Conservation (phyloP, 352 stramenopile genomes). For the Phytopythium montanum region DNA sequence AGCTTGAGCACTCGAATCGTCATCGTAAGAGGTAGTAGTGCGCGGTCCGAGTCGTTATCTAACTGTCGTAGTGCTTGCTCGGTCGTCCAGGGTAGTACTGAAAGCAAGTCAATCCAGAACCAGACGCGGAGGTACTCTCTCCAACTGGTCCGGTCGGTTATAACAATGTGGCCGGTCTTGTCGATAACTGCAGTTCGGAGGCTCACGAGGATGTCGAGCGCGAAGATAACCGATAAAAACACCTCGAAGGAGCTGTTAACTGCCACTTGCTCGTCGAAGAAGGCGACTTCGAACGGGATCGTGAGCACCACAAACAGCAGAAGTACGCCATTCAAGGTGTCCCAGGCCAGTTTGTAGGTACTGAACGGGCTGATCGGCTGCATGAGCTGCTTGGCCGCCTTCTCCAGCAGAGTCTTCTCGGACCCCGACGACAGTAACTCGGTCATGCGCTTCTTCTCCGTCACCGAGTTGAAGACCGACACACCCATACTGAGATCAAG, state of each 20-base stretch:
- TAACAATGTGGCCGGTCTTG: slow-evolving; percentile 29
- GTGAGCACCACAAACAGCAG: slow-evolving; percentile 53
- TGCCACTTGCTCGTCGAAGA: slow-evolving; percentile 29
- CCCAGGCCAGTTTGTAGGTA: slow-evolving; percentile 47
- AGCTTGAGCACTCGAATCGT: slow-evolving; percentile 83
- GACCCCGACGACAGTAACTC: slow-evolving; percentile 29
- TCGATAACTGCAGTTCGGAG: slow-evolving; percentile 44
- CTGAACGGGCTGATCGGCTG: slow-evolving; percentile 47
- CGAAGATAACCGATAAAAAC: slow-evolving; percentile 42
- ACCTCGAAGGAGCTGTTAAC: slow-evolving; percentile 32
- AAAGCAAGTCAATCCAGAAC: slow-evolving; percentile 72
- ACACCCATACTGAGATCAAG: slow-evolving; percentile 74
- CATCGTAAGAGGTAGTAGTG: slow-evolving; percentile 51
- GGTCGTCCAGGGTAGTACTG: slow-evolving; percentile 36
- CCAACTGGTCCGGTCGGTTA: slow-evolving; percentile 28
- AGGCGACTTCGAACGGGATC: slow-evolving; percentile 65
- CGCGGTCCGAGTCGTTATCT: slow-evolving; percentile 8
- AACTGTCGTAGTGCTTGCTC: slow-evolving; percentile 8
- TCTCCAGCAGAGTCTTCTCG: slow-evolving; percentile 16
- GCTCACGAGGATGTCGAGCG: slow-evolving; percentile 54
- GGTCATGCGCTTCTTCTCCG: slow-evolving; percentile 70
- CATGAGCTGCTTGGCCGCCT: slow-evolving; percentile 22
- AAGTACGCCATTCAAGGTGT: slow-evolving; percentile 33
- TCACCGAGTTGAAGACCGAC: slow-evolving; percentile 70
- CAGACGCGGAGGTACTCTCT: slow-evolving; percentile 55